Evolutionary conservation across 2,329 filamentous ascomycete genomes (phyloP), one percentile per base, ranked within the genome.

Genomic region (Teratosphaeriaceae sp.): DNA sequence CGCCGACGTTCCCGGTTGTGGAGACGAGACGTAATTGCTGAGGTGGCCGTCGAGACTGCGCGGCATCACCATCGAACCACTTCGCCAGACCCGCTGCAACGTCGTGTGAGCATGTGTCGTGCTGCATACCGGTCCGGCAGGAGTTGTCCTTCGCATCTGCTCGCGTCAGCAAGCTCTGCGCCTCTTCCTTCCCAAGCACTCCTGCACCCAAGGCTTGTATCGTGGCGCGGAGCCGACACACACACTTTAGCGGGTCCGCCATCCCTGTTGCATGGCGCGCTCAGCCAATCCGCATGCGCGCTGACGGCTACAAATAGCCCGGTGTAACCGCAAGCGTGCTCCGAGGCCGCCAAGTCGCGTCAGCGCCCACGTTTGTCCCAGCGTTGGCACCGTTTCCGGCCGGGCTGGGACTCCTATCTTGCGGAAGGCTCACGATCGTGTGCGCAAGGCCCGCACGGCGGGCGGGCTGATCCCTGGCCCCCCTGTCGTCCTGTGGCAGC

Each of bases 341-440:
- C 7, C 24, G 35, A 13, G 3, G 19, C 8, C 24, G 35, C 35
- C 35, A 38, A 38, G 21, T 13, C 21, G 38, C 43, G 30, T 21
- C 22, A 24, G 21, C 39, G 36, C 21, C 30, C 30, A 22, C 38
- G 23, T 45, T 38, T 22, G 19, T 38, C 24, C 23, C 38, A 35
- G 16, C 29, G 23, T 26, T 38, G 39, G 21, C 24, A 22, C 44
- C 18, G 39, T 42, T 43, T 43, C 5, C n/a, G 40, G 44, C 30
- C 39, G 38, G 22, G 24, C n/a, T 18, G 24, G 16, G 38, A 15
- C 33, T 38, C 38, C 38, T 45, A 45, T 45, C 24, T 33, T 16
- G 35, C 39, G 38, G 43, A 13, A 12, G 31, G 13, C 40, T 12
- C 8, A 13, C 18, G 40, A 43, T 43, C 41, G 30, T 22, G 43